Percentiles rank a stretch among this genome's conserved stretches.
Conservation (phyloP, 2,329 filamentous ascomycete species). For the Parasarocladium wereldwijsianum region DNA sequence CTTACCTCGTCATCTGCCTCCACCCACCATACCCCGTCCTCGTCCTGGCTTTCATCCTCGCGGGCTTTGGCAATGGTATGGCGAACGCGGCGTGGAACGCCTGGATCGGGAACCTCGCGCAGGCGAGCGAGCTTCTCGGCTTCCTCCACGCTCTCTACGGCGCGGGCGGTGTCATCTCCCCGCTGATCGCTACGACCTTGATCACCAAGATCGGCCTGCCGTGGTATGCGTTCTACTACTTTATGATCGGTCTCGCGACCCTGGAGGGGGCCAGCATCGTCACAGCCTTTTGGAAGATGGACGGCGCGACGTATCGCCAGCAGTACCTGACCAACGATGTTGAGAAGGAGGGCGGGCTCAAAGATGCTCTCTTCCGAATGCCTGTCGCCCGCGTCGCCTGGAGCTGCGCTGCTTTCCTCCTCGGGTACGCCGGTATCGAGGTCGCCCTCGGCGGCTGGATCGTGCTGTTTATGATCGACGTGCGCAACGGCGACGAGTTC, state of each 20-base stretch:
- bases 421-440: conserved; percentile 65
- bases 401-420: conserved; percentile 57
- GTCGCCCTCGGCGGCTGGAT: conserved; percentile 72
- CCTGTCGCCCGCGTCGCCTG: conserved; percentile 43
- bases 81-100: conserved; percentile 41
- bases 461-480: conserved; percentile 67
- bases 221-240: conserved; percentile 64
- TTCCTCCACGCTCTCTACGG: conserved; percentile 57
- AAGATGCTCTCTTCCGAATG: conserved; percentile 22
- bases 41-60: conserved; percentile 48
- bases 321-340: conserved; percentile 6
- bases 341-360: conserved; percentile 6
- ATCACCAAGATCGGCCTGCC: conserved; percentile 43
- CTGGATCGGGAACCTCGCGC: conserved; percentile 49
- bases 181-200: conserved; percentile 56
- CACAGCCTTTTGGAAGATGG: conserved; percentile 43
- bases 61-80: conserved; percentile 57
- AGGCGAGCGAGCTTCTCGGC: conserved; percentile 55
- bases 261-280: conserved; percentile 35
- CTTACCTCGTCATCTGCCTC: conserved; percentile 46
- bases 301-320: conserved; percentile 8
- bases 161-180: conserved; percentile 51
- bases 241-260: conserved; percentile 45
- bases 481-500: conserved; percentile 53
- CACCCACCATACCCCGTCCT: conserved; percentile 57